Conservation (phyloP, 1,139 yeast genomes). For the Lodderomyces theae region DNA sequence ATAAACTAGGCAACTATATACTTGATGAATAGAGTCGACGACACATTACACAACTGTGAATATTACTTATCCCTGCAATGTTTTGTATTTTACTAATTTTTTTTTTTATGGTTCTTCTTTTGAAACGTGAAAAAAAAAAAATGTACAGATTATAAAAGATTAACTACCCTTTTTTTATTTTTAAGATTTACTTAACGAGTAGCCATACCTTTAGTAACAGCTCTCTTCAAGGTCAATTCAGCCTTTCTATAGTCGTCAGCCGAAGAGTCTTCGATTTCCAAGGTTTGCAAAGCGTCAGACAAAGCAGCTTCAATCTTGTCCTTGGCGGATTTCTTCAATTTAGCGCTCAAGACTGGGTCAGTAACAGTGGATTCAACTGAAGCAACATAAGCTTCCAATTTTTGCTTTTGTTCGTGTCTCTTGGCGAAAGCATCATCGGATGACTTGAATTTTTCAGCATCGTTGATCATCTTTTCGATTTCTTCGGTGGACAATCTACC, state of each 20-base stretch:
- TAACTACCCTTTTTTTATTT: conserved; percentile 17
- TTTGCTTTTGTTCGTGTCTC: conserved; percentile 99
- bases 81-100: conserved; percentile 8
- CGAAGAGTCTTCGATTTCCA: conserved; percentile 93
- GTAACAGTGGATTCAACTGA: conserved; percentile 95
- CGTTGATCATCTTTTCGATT: conserved; percentile 97
- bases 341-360: conserved; percentile 97
- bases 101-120: conserved; percentile 12
- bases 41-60: not conserved
- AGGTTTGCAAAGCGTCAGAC: conserved; percentile 97
- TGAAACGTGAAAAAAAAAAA: conserved; percentile 7
- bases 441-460: conserved; percentile 98
- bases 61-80: not conserved
- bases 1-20: conserved; percentile 76
- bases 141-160: conserved; percentile 11
- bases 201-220: conserved; percentile 98
- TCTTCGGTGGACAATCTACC: conserved; percentile 98
- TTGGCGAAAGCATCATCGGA: conserved; percentile 99
- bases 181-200: conserved; percentile 69
- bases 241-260: conserved; percentile 99
- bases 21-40: conserved; percentile 39
- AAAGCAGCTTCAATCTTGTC: conserved; percentile 98
- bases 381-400: conserved; percentile 98
- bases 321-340: conserved; percentile 97
- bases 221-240: conserved; percentile 98